phyloP scores from a whole-genome alignment of 768 basidiomycete genomes.

The Multifurca ochricompacta region DNA sequence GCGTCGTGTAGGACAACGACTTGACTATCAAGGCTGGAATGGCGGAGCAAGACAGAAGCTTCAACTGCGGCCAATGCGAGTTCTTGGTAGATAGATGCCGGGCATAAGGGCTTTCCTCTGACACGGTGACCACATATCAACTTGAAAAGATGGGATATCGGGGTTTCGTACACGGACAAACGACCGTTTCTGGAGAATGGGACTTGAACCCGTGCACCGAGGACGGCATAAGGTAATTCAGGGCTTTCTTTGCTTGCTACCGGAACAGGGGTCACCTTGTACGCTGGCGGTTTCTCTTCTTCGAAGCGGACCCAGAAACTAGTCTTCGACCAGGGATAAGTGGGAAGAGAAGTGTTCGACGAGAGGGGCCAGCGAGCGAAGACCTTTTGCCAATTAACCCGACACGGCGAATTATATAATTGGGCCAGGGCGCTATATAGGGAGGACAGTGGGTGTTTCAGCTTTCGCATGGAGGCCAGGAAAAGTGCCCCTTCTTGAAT shows the following conservation, averaged over 20 bases:
- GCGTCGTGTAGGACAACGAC: conserved; percentile 37
- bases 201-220: conserved; percentile 31
- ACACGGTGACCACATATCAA: conserved; percentile 55
- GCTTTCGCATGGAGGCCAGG: conserved; percentile 44
- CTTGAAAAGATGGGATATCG: conserved; percentile 35
- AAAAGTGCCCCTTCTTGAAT: conserved; percentile 31
- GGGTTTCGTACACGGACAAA: conserved; percentile 47
- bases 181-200: conserved; percentile 24
- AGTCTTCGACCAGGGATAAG: conserved; percentile 52
- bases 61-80: conserved; percentile 41
- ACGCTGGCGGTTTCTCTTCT: conserved; percentile 22
- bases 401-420: conserved; percentile 37
- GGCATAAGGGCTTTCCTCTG: conserved; percentile 41
- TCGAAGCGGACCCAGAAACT: conserved; percentile 50
- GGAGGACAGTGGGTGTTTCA: conserved; percentile 37
- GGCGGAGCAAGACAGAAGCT: conserved; percentile 30
- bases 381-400: conserved; percentile 47
- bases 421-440: conserved; percentile 39
- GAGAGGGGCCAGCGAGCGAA: conserved; percentile 38
- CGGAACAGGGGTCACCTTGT: background rate
- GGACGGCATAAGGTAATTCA: conserved; percentile 29
- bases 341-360: conserved; percentile 45
- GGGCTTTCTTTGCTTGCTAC: background rate
- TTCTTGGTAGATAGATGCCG: conserved; percentile 60
- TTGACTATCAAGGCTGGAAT: conserved; percentile 24